Evolutionary conservation across 2,329 filamentous ascomycete species (phyloP).

Genomic region (Achaetomium macrosporum): DNA sequence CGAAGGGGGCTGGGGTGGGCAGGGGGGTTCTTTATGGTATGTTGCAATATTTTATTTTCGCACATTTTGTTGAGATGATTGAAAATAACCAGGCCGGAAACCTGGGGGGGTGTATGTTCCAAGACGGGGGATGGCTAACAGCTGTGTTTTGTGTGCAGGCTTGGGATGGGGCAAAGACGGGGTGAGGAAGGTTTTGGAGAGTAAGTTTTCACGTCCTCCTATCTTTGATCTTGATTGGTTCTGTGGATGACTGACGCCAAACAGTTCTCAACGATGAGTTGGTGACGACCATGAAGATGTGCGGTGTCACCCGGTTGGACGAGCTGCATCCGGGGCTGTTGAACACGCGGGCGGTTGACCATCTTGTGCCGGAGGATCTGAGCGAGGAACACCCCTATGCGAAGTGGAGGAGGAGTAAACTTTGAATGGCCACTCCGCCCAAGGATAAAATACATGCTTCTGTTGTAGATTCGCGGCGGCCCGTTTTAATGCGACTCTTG

Average conservation of each 20-base stretch:
- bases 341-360: slow-evolving; percentile 47
- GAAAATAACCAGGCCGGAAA: too few species aligned
- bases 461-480: too few species aligned
- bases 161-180: slow-evolving; percentile 56
- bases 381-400: slow-evolving; percentile 41
- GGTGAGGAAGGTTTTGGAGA: slow-evolving; percentile 46
- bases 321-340: slow-evolving; percentile 57
- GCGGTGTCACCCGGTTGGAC: slow-evolving; percentile 56
- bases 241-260: not conserved
- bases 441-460: too few species aligned
- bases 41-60: not conserved
- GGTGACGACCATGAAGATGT: slow-evolving; percentile 60
- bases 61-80: too few species aligned
- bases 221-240: not conserved
- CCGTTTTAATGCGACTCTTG: too few species aligned
- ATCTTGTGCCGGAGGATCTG: slow-evolving; percentile 37
- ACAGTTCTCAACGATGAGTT: slow-evolving; percentile 55
- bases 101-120: too few species aligned
- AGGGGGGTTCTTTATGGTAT: slow-evolving; percentile 52
- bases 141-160: not conserved
- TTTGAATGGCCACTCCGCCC: not conserved
- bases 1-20: slow-evolving; percentile 57
- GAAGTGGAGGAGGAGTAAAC: slow-evolving; percentile 29
- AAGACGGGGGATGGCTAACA: not conserved
- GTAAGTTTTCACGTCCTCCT: slow-evolving; percentile 33